Evolutionary conservation across 331 rosid genomes (phyloP).

Genomic region (Dryas integrifolia): DNA sequence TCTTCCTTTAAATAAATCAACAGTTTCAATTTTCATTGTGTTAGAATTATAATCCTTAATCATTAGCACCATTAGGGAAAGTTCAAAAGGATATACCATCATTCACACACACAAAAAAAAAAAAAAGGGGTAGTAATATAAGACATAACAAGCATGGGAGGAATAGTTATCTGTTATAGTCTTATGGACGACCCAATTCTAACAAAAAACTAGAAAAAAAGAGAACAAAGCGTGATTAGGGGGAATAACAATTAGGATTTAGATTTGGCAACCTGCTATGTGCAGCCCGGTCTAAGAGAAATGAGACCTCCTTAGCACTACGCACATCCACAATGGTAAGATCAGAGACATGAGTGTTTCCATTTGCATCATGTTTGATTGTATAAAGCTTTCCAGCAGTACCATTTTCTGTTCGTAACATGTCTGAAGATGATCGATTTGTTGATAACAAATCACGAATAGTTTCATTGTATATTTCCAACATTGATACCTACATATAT

Average conservation of each 20-base stretch:
- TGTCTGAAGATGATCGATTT: constrained; percentile 51
- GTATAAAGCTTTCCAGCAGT: constrained; percentile 73
- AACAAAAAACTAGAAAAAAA: background rate
- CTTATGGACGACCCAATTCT: background rate
- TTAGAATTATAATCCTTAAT: background rate
- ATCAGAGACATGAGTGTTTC: constrained; percentile 82
- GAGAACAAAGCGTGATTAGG: background rate
- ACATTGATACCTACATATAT: constrained; percentile 73
- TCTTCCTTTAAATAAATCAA: background rate
- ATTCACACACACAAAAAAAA: background rate
- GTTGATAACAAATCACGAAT: constrained; percentile 80
- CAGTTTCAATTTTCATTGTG: constrained; percentile 10
- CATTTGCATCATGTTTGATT: constrained; percentile 80
- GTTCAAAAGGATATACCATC: background rate
- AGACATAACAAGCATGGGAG: background rate
- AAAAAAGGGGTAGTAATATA: background rate
- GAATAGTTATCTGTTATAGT: background rate
- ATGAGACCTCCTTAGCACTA: constrained; percentile 83
- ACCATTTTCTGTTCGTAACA: constrained; percentile 54
- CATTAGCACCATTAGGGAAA: background rate
- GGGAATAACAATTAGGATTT: background rate
- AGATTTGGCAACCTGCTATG: constrained; percentile 67
- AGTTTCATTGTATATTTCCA: constrained; percentile 94
- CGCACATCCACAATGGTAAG: constrained; percentile 89
- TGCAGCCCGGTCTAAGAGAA: constrained; percentile 78